Base-by-base conservation (phyloP, 1,284 basidiomycete genomes). In the Xerocomus amazonicus region DNA sequence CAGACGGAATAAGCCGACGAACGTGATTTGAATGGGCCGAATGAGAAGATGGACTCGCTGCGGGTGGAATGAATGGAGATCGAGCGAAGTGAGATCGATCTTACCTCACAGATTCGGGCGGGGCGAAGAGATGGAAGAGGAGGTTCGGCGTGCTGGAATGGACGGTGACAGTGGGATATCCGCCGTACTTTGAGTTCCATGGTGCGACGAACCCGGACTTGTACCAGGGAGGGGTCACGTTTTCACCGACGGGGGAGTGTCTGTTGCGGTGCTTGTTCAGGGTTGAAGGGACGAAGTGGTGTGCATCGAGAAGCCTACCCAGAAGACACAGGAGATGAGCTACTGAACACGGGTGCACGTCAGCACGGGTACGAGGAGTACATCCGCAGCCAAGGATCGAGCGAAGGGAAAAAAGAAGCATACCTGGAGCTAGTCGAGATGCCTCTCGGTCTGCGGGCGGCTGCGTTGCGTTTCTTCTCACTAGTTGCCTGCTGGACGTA, bases 401-500 rank as follows among this genome's bases (percentile, higher is more conserved):
- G 32, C 45, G 44, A 0, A 27, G 41, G 10, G 47, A 1, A 23
- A 4, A 23, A 27, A 32, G 38, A 40, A 27, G 48, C 74, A 53
- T 65, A 81, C 76, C 73, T 77, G 28, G 73, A 62, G 43, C 69
- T 69, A 31, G 69, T 69, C 44, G 78, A 70, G 42, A 78, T 66
- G 58, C 81, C 78, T 58, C 84, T 79, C 19, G 85, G 81, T 64
- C 84, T 75, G 55, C 85, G 78, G 55, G 70, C 73, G 38, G 76
- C 63, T 33, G 77, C 70, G 53, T 70, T 73, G 53, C 87, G 83
- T 65, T 89, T 89, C 75, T 87, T 87, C 72, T 89, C 85, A 65
- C 78, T 84, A 4, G 87, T 90, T 23, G 84, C 86, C 67, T 89
- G 87, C 62, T 90, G 87, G 32, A 90, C 84, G 61, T 72, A 81